Base-by-base conservation (phyloP, 805 yeast genomes). In the Maudiozyma saulgeensis region DNA sequence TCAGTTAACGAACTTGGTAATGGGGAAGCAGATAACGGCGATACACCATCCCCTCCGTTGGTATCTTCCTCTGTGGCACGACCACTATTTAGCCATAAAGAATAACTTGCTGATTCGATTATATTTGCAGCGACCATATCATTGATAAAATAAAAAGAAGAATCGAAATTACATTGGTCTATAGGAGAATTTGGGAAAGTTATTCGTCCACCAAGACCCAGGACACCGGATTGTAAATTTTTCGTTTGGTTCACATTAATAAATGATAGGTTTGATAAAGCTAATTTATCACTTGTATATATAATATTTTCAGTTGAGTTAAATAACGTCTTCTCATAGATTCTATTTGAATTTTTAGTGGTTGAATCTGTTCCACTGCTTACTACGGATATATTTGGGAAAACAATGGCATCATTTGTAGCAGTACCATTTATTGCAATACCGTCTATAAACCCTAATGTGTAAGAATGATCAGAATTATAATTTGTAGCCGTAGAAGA, bases 21-120 rank as follows among this genome's bases (percentile, higher is more conserved):
- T 31, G 43, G 12, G 44, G 38, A 11, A 11, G 54, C 44, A 3
- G 53, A 40, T 8, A 48, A 58, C 8, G 32, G 6, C 8, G 32
- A 37, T 41, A 13, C 23, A 21, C 4, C 23, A 21, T 21, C 23
- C 44, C 41, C n/a, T 31, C 43, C 19, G 32, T 43, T 42, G 18
- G 23, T 32, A 32, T 32, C 31, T 9, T 44, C 26, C 1, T 15
- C 39, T 16, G 51, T 41, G 7, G 54, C 44, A 3, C 52, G 38
- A 7, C 49, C 59, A 48, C 62, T 60, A 3, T 56, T 57, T 13
- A 73, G 47, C 58, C 72, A 72, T 32, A 77, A 53, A 0, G 82
- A 77, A 56, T 72, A 78, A 0, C 78, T 68, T 6, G 71, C 56
- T 1, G 75, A 55, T 32, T 65, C 58, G 25, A 76, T 68, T 5